Evolutionary conservation across 345 rosid species (phyloP), one percentile per base, ranked within the genome.

Genomic region (Lepidium didymum): DNA sequence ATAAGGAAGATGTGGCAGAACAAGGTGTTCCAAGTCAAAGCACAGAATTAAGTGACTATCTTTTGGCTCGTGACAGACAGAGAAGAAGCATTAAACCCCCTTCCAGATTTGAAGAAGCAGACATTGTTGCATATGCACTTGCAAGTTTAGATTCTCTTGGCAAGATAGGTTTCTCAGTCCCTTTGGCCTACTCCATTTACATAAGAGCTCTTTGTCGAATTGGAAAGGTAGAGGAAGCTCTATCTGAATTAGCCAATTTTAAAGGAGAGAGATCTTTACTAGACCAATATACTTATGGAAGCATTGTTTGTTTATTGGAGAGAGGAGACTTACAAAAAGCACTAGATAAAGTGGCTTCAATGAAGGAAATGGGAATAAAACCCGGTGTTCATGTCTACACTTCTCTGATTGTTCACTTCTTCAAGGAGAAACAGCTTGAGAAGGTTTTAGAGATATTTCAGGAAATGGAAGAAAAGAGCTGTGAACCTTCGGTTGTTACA

Each of bases 331-430:
- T 80, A 19, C 84, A 84, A 78, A 78, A 83, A 40, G 95, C 92
- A 70, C 56, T 89, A 47, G 79, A 80, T 27, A 87, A 85, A 81
- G 80, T 92, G 56, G 79, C 84, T 1, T 79, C 78, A 2, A 82
- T 92, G 95, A 89, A 85, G 70, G 77, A 75, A 70, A 73, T 56
- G 5, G 88, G 91, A 43, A 68, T 81, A 51, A 46, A 61, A 60
- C 91, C 95, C 0, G 77, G 82, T 1, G 86, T 83, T 38, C 96
- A 87, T 60, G 88, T 84, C 29, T 87, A 89, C 15, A 89, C 98
- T 19, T 87, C 96, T 53, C 74, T 89, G 7, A 79, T 85, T 11
- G 84, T 79, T 37, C 83, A 87, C 57, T 87, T 76, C 82, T 82
- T 87, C 57, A 89, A 76, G 76, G 89, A 80, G 78, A 89, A 81